Conservation (phyloP, 1,284 basidiomycete species). For the Paramarasmius palmivorus region DNA sequence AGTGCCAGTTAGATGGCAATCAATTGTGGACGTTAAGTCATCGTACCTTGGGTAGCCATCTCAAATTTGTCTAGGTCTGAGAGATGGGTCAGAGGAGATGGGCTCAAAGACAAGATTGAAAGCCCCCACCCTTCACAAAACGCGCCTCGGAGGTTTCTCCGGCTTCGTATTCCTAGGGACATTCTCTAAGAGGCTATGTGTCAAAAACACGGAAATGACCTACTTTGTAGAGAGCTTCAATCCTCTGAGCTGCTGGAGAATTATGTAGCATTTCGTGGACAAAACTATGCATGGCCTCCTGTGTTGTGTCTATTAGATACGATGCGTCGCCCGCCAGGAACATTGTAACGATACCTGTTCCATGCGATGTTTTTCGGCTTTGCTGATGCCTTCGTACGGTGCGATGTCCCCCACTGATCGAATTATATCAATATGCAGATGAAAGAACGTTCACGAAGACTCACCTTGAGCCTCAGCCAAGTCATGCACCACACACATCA, state of each 20-base stretch:
- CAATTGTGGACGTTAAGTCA: background rate
- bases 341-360: slow-evolving; percentile 56
- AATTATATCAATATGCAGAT: slow-evolving; percentile 1
- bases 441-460: slow-evolving; percentile 1
- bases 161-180: slow-evolving; percentile 95
- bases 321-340: background rate
- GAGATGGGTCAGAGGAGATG: background rate
- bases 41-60: slow-evolving; percentile 79
- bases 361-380: slow-evolving; percentile 76
- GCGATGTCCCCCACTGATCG: slow-evolving; percentile 87
- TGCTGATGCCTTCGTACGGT: slow-evolving; percentile 84
- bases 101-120: background rate
- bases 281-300: slow-evolving; percentile 93
- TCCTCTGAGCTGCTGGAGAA: slow-evolving; percentile 75
- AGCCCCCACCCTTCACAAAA: slow-evolving; percentile 82
- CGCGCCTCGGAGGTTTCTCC: slow-evolving; percentile 79
- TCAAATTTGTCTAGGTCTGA: slow-evolving; percentile 91
- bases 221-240: slow-evolving; percentile 82
- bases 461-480: slow-evolving; percentile 91
- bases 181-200: too few relatives aligned
- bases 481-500: slow-evolving; percentile 92
- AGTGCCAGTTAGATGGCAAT: background rate
- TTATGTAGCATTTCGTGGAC: slow-evolving; percentile 87
- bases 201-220: slow-evolving; percentile 20
- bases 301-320: slow-evolving; percentile 10